phyloP scores from a whole-genome alignment of 257 asterid species.

The Solanum pimpinellifolium region DNA sequence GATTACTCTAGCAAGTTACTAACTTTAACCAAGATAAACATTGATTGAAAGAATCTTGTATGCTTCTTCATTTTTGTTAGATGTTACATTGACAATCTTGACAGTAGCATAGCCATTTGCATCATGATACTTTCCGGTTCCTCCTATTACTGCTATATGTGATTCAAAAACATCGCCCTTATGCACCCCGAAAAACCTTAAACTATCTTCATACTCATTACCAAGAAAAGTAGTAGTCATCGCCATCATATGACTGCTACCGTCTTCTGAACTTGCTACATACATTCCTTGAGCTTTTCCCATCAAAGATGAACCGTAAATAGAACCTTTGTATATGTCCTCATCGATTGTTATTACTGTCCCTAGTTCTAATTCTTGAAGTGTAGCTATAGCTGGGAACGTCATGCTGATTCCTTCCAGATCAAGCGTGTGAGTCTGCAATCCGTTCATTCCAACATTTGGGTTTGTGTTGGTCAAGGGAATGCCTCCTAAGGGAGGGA shows the following conservation, averaged over 20 bases:
- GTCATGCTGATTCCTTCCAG: conserved; percentile 11
- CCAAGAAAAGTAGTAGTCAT: conserved; percentile 53
- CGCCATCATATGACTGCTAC: conserved; percentile 65
- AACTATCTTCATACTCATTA: conserved; percentile 37
- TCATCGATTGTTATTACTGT: conserved; percentile 51
- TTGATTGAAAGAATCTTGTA: conserved; percentile 10
- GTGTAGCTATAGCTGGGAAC: conserved; percentile 15
- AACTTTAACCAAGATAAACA: conserved; percentile 12
- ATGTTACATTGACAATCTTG: conserved; percentile 8
- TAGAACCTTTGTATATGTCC: conserved; percentile 39
- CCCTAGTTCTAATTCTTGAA: conserved; percentile 36
- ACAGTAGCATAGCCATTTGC: conserved; percentile 63
- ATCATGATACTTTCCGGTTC: conserved; percentile 51
- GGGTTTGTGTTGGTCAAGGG: not conserved
- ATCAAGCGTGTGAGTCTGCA: conserved; percentile 9
- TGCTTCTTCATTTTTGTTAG: not conserved
- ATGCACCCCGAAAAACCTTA: conserved; percentile 61
- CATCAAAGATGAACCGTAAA: conserved; percentile 34
- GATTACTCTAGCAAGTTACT: not conserved
- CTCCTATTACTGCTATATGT: conserved; percentile 66
- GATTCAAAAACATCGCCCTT: conserved; percentile 44
- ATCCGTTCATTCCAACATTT: not conserved
- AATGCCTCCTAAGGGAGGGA: conserved; percentile 10
- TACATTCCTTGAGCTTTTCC: conserved; percentile 73
- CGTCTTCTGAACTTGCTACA: conserved; percentile 63